Conservation (phyloP, 768 basidiomycete genomes). For the Inosperma sp. region DNA sequence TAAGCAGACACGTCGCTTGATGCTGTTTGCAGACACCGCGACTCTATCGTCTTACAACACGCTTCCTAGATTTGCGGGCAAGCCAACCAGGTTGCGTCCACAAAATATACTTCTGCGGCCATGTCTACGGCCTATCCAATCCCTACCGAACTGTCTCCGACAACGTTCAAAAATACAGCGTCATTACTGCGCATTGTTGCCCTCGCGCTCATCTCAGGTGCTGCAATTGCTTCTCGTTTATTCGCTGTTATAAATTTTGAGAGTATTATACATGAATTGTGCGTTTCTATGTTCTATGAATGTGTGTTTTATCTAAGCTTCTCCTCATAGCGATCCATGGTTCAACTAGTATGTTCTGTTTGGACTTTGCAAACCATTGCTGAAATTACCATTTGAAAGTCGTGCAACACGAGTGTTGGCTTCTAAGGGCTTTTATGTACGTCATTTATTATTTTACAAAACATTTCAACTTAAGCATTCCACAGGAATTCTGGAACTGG, state of each 20-base stretch:
- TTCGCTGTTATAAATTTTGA: constrained; percentile 98
- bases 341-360: constrained; percentile 85
- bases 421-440: constrained; percentile 90
- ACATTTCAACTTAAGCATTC: background rate
- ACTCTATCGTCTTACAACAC: no score
- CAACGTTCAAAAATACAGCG: constrained; percentile 79
- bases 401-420: constrained; percentile 91
- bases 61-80: no score
- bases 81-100: no score
- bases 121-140: constrained; percentile 73
- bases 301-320: constrained; percentile 13
- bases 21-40: no score
- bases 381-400: constrained; percentile 35
- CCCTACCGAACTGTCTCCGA: constrained; percentile 62
- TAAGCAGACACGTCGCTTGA: no score
- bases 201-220: constrained; percentile 85
- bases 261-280: constrained; percentile 99
- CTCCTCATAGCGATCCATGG: constrained; percentile 80
- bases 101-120: no score
- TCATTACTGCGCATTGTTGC: constrained; percentile 89
- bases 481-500: constrained; percentile 99
- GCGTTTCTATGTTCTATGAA: constrained; percentile 30
- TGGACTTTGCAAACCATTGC: background rate
- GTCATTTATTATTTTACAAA: constrained; percentile 25
- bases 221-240: constrained; percentile 91